Conservation (phyloP, 139 green algal species). For the Marvania coccoides region DNA sequence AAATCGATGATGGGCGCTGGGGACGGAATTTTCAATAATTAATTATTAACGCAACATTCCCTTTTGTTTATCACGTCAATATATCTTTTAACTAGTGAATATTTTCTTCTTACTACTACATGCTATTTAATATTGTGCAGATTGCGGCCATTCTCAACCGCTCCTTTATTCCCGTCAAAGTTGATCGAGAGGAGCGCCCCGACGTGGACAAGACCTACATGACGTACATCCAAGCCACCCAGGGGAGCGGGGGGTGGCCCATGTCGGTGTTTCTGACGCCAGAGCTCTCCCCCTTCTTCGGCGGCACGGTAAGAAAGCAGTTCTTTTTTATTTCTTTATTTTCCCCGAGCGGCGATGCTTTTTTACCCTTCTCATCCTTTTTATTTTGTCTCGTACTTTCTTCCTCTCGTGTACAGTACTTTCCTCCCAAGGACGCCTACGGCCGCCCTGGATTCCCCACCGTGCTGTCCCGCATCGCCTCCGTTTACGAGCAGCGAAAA, state of each 20-base stretch:
- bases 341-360: too few species aligned
- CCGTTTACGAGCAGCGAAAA: constrained; percentile 34
- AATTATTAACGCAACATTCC: too few species aligned
- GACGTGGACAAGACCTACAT: constrained; percentile 84
- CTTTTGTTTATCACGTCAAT: too few species aligned
- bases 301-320: constrained; percentile 29
- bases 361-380: too few species aligned
- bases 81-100: too few species aligned
- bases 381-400: too few species aligned
- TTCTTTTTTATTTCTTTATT: too few species aligned
- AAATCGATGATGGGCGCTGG: too few species aligned
- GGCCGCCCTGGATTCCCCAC: constrained; percentile 68
- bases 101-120: too few species aligned
- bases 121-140: too few species aligned
- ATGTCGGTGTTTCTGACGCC: constrained; percentile 71
- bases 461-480: constrained; percentile 50
- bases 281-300: constrained; percentile 70
- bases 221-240: constrained; percentile 70
- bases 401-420: constrained; percentile 34
- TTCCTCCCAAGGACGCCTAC: constrained; percentile 44
- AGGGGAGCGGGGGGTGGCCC: constrained; percentile 49
- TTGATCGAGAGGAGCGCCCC: constrained; percentile 84
- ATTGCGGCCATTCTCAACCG: constrained; percentile 69
- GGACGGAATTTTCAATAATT: too few species aligned
- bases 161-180: constrained; percentile 77